A percentile compares a stretch with the other conserved stretches of the same genome.
Evolutionary conservation across 805 yeast genomes (phyloP).

Genomic region (Kodamaea sagamina): DNA sequence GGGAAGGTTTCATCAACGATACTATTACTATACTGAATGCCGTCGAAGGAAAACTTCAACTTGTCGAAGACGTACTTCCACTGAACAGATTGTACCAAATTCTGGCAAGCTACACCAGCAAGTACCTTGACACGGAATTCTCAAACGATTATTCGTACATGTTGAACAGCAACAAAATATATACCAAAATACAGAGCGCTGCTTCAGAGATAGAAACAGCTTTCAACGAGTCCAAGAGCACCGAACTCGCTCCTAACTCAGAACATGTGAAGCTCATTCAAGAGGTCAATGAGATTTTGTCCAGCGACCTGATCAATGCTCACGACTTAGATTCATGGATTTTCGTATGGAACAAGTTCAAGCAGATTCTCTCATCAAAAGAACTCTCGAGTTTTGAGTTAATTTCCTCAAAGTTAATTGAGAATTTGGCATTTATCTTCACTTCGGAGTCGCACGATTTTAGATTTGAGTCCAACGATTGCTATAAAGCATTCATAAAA

Average conservation of each 20-base stretch:
- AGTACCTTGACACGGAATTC: slow-evolving; percentile 34
- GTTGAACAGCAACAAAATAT: slow-evolving; percentile 20
- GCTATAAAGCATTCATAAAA: slow-evolving; percentile 47
- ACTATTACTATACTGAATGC: slow-evolving; percentile 34
- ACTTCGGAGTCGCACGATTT: slow-evolving; percentile 18
- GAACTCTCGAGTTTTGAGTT: slow-evolving; percentile 73
- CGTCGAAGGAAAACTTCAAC: slow-evolving; percentile 16
- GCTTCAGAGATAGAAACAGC: slow-evolving; percentile 29
- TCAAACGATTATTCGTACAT: slow-evolving; percentile 27
- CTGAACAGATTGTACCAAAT: slow-evolving; percentile 12
- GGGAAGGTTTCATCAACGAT: slow-evolving; percentile 73
- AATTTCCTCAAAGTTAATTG: slow-evolving; percentile 64
- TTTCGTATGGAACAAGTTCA: slow-evolving; percentile 24
- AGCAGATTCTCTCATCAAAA: slow-evolving; percentile 2
- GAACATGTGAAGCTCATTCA: slow-evolving; percentile 22
- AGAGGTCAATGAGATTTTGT: slow-evolving; percentile 15
- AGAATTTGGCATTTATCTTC: slow-evolving; percentile 41
- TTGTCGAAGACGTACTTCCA: not conserved
- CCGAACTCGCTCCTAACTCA: slow-evolving; percentile 13
- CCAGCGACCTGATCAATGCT: slow-evolving; percentile 10
- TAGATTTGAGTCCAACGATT: slow-evolving; percentile 30
- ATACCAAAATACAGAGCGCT: slow-evolving; percentile 17
- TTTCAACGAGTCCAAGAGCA: slow-evolving; percentile 25
- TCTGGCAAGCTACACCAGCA: slow-evolving; percentile 22
- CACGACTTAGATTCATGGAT: slow-evolving; percentile 42